These are phyloP conservation scores for Globisporangium paroecandrum DNA, from an alignment of 352 stramenopile species.

Conservation along the genomic window DNA sequence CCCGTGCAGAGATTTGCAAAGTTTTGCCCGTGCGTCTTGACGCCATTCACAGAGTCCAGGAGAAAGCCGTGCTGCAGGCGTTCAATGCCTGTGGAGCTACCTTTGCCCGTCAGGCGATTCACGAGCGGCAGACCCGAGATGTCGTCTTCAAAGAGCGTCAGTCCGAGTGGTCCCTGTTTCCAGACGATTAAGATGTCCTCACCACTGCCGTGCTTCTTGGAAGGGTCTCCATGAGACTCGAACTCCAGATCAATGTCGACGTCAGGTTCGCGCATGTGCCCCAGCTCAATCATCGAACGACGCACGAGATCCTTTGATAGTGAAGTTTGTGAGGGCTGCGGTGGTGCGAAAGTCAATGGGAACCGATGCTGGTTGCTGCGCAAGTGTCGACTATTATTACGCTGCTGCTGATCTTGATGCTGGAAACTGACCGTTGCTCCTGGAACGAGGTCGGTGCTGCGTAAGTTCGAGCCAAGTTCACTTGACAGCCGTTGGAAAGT, in stretches of 20 bases:
- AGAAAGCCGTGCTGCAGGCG: constrained; percentile 39
- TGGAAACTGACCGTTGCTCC: not conserved
- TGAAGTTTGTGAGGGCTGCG: not conserved
- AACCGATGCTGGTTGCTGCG: not conserved
- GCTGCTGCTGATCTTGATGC: not conserved
- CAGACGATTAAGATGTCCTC: constrained; percentile 45
- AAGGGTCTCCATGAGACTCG: not conserved
- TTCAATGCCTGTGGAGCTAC: constrained; percentile 34
- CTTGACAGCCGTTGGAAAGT: constrained; percentile 49
- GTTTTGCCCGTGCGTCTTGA: constrained; percentile 19
- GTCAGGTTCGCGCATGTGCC: not conserved
- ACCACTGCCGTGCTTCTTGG: constrained; percentile 6
- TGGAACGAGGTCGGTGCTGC: not conserved
- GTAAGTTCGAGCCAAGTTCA: not conserved
- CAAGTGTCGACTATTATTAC: not conserved
- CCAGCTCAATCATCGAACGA: constrained; percentile 9
- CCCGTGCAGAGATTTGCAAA: constrained; percentile 37
- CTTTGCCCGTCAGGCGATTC: constrained; percentile 71
- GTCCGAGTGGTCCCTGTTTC: constrained; percentile 37
- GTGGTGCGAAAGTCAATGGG: not conserved
- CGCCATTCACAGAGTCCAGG: constrained; percentile 52
- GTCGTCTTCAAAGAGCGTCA: constrained; percentile 51
- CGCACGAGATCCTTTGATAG: not conserved
- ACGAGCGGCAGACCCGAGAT: constrained; percentile 49
- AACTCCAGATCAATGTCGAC: constrained; percentile 5